These are phyloP conservation scores for Oryza nivara DNA, from an alignment of 176 grass and related monocot species.

Conservation along the genomic window DNA sequence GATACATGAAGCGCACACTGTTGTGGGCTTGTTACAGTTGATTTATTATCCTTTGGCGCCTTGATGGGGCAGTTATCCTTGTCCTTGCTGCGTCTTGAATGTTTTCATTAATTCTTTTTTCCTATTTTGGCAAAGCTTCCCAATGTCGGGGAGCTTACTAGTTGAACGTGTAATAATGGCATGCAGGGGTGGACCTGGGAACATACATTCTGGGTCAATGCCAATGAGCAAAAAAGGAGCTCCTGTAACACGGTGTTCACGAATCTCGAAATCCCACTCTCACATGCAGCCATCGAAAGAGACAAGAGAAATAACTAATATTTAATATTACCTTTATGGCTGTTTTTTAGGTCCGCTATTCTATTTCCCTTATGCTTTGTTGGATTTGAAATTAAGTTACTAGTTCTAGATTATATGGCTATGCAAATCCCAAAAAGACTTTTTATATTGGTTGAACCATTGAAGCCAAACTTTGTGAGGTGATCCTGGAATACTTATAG, in stretches of 20 bases:
- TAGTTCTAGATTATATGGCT: background rate
- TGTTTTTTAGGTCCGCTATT: background rate
- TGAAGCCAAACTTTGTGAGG: background rate
- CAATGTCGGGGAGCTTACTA: background rate
- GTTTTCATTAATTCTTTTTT: background rate
- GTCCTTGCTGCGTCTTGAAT: background rate
- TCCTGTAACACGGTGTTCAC: background rate
- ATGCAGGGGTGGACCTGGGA: background rate
- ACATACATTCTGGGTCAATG: background rate
- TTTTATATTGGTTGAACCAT: background rate
- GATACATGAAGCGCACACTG: background rate
- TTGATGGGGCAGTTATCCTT: background rate
- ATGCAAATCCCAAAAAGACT: background rate
- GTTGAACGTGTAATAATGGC: slow-evolving; percentile 9
- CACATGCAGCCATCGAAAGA: background rate
- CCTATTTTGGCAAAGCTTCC: background rate
- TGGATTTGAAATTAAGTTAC: background rate
- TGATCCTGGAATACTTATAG: background rate
- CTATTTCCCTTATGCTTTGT: background rate
- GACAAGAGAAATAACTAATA: background rate
- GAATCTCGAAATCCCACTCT: background rate
- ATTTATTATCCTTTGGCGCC: background rate
- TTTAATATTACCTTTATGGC: background rate
- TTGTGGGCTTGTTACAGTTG: background rate
- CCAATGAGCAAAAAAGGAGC: background rate